Conservation (phyloP, 331 rosid genomes). For the Malus hybrid region DNA sequence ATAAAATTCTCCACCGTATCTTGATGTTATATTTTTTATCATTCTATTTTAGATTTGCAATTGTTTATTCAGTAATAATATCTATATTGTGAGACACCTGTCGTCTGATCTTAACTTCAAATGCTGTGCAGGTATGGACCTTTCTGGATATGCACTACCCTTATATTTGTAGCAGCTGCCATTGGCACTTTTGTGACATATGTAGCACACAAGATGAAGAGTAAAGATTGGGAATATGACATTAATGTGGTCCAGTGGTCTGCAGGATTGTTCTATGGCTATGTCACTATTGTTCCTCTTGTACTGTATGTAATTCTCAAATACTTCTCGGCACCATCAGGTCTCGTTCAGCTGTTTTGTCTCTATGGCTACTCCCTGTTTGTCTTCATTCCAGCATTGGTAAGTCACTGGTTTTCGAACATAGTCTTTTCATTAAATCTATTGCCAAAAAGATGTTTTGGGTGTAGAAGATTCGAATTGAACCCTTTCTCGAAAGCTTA, state of each 20-base stretch:
- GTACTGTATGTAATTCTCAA: conserved; percentile 68
- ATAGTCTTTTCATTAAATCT: neutral
- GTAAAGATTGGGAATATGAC: conserved; percentile 81
- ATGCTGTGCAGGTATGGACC: conserved; percentile 76
- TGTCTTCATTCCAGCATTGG: conserved; percentile 91
- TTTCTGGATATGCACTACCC: conserved; percentile 95
- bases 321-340: conserved; percentile 85
- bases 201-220: conserved; percentile 69
- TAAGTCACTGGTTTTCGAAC: conserved; percentile 27
- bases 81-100: neutral
- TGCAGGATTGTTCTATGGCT: conserved; percentile 92
- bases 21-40: neutral
- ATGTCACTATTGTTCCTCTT: conserved; percentile 75
- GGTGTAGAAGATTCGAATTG: neutral
- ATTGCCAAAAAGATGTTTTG: neutral
- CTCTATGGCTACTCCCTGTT: conserved; percentile 90
- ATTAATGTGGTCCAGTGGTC: conserved; percentile 93
- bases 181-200: conserved; percentile 92
- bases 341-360: conserved; percentile 83
- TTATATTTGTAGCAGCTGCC: conserved; percentile 88
- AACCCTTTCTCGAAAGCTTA: neutral
- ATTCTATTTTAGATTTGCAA: neutral
- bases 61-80: neutral
- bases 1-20: neutral
- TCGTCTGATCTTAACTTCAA: conserved; percentile 5